Percentiles rank a stretch among this genome's conserved stretches.
Evolutionary conservation across 495 filamentous ascomycete genomes (phyloP).

Genomic region (Pyronema domesticum): DNA sequence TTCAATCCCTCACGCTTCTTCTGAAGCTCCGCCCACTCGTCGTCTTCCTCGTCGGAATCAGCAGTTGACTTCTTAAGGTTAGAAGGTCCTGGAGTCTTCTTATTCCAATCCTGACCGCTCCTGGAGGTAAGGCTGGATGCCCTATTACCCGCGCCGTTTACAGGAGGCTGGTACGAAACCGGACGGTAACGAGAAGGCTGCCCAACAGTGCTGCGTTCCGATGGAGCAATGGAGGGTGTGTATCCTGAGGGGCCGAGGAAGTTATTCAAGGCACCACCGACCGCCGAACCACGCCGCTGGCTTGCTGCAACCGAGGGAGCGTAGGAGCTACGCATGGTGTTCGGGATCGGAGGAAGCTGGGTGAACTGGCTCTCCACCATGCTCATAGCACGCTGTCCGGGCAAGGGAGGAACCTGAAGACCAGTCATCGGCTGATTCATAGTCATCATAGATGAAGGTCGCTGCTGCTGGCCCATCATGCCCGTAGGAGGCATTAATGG

Average conservation of each 20-base stretch:
- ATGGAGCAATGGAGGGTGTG: conserved; percentile 68
- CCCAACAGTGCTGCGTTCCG: conserved; percentile 84
- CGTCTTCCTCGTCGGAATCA: conserved; percentile 22
- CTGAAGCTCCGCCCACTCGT: conserved; percentile 22
- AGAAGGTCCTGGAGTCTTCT: conserved; percentile 25
- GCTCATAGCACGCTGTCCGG: conserved; percentile 45
- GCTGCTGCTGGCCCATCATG: conserved; percentile 7
- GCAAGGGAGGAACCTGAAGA: conserved; percentile 3
- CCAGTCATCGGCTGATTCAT: conserved; percentile 20
- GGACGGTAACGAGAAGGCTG: conserved; percentile 83
- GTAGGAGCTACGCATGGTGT: conserved; percentile 31
- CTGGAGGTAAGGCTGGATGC: conserved; percentile 37
- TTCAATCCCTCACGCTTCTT: conserved; percentile 23
- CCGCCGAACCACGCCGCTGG: conserved; percentile 21
- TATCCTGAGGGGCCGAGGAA: conserved; percentile 31
- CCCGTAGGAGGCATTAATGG: conserved; percentile 15
- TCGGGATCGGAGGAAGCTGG: conserved; percentile 33
- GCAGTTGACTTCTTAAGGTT: conserved; percentile 13
- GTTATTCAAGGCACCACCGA: conserved; percentile 14
- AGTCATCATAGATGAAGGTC: conserved; percentile 6
- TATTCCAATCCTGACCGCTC: conserved; percentile 30
- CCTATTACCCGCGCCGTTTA: conserved; percentile 26
- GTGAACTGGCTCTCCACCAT: conserved; percentile 46
- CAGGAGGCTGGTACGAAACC: conserved; percentile 42
- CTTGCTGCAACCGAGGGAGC: conserved; percentile 32